Base-by-base conservation (phyloP, 2,329 filamentous ascomycete genomes). In the Penicillium sp. region DNA sequence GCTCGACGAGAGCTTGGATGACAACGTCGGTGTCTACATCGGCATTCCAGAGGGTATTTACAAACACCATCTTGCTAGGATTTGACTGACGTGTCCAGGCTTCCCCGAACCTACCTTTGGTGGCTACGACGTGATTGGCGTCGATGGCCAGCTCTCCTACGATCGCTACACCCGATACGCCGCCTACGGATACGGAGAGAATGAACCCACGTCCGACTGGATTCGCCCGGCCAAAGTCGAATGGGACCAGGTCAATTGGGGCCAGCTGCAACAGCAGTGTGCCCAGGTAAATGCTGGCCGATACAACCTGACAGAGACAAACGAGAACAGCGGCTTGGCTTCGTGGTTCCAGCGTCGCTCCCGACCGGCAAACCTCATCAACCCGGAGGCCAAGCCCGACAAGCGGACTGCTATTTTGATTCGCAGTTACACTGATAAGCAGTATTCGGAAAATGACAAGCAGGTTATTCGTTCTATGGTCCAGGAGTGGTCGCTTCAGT, bases 401-500 rank as follows among this genome's bases (percentile, higher is more conserved):
- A 33, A 42, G 47, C 64, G 90, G 21, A 93, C 89, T 0, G 91
- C 90, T 2, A 80, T 97, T 5, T 83, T 97, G 1, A 82, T 97
- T 23, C 83, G 92, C 23, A 88, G 88, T 50, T 96, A 90, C 89
- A 85, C 87, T 62, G 88, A 89, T 63, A 95, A 89, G 63, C 65
- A 83, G 8, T 97, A 91, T 79, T 85, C 85, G 9, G 83, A 88
- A 43, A 89, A 96, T 65, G 90, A 94, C 66, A 80, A 93, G 49
- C 84, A 92, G 71, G 90, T 91, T 65, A 73, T 97, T 35, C 87
- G 92, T 28, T 87, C 91, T 30, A 83, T 96, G 73, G 91, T 97
- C 66, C 83, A 87, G 21, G 92, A 97, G 70, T 76, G 92, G 6
- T 82, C 85, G 9, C 74, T 93, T 51, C 81, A 83, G 55, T 89